phyloP scores from a whole-genome alignment of 1,284 basidiomycete species.

The Chalciporus sp. region DNA sequence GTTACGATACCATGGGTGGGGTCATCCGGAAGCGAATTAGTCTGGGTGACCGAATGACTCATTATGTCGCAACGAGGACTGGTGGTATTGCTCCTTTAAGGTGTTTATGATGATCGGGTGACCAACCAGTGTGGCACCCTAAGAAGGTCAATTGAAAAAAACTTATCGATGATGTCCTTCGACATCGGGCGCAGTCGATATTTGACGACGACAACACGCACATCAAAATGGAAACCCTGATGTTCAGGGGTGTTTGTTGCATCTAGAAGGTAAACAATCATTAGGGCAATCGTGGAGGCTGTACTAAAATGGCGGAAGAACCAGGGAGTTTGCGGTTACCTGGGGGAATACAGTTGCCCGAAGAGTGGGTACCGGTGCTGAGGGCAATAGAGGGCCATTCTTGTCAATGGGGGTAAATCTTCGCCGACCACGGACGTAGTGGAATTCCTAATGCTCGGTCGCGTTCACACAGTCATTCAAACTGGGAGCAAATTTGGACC shows the following conservation, averaged over 20 bases:
- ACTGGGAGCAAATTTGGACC: constrained; percentile 13
- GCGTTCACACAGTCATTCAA: constrained; percentile 32
- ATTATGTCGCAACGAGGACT: constrained; percentile 5
- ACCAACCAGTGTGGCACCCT: constrained; percentile 8
- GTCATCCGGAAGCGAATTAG: constrained; percentile 11
- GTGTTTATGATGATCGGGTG: constrained; percentile 1
- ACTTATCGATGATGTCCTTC: constrained; percentile 19
- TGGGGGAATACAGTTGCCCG: constrained; percentile 6
- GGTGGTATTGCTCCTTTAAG: constrained; percentile 14
- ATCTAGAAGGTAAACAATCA: constrained; percentile 22
- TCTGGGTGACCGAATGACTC: constrained; percentile 6
- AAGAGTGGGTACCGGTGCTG: constrained; percentile 9
- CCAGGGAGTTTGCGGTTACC: constrained; percentile 22
- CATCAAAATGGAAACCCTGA: constrained; percentile 37
- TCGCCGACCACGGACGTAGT: constrained; percentile 7
- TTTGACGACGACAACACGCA: constrained; percentile 37
- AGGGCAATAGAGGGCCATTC: constrained; percentile 1
- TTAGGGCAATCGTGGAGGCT: constrained; percentile 26
- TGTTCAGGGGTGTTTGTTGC: constrained; percentile 28
- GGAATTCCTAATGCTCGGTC: constrained; percentile 1
- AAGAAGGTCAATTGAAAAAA: constrained; percentile 19
- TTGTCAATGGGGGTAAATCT: constrained; percentile 12
- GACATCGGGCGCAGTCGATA: constrained; percentile 34
- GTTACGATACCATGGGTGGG: constrained; percentile 1
- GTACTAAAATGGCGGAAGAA: constrained; percentile 16